These are phyloP conservation scores for Trifolium fragiferum DNA, from an alignment of 306 rosid genomes.

Conservation along the genomic window DNA sequence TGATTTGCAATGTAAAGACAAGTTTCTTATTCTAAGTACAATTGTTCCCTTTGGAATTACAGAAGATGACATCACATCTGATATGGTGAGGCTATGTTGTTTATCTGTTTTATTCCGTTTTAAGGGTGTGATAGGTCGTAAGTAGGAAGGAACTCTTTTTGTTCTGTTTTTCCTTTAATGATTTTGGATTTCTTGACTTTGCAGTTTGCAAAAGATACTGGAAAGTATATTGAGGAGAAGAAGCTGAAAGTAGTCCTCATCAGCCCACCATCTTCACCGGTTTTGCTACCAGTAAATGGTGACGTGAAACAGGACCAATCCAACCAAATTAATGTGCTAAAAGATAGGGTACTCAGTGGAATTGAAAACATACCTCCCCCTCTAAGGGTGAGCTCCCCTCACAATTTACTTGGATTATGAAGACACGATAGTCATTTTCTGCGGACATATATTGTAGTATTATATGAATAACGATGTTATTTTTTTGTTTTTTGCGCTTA, in stretches of 20 bases:
- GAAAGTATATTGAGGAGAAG: slow-evolving; percentile 76
- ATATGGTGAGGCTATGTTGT: slow-evolving; percentile 54
- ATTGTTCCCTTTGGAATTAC: slow-evolving; percentile 66
- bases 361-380: slow-evolving; percentile 78
- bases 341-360: slow-evolving; percentile 65
- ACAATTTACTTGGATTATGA: slow-evolving; percentile 8
- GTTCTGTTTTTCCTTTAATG: slow-evolving; percentile 28
- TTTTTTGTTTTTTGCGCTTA: background rate
- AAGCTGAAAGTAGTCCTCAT: slow-evolving; percentile 74
- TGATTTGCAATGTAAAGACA: slow-evolving; percentile 88
- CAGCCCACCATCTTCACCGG: slow-evolving; percentile 70
- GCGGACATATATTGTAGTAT: background rate
- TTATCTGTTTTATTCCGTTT: slow-evolving; percentile 5
- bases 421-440: background rate
- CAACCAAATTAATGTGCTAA: slow-evolving; percentile 54
- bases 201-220: slow-evolving; percentile 79
- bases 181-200: slow-evolving; percentile 35
- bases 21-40: slow-evolving; percentile 81
- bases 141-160: background rate
- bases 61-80: slow-evolving; percentile 74
- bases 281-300: slow-evolving; percentile 69
- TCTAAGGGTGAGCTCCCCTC: slow-evolving; percentile 54
- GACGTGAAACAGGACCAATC: slow-evolving; percentile 65
- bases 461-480: background rate
- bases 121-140: background rate